phyloP scores from a whole-genome alignment of 129 eudicot species.

The Rutidosis leptorrhynchoides region DNA sequence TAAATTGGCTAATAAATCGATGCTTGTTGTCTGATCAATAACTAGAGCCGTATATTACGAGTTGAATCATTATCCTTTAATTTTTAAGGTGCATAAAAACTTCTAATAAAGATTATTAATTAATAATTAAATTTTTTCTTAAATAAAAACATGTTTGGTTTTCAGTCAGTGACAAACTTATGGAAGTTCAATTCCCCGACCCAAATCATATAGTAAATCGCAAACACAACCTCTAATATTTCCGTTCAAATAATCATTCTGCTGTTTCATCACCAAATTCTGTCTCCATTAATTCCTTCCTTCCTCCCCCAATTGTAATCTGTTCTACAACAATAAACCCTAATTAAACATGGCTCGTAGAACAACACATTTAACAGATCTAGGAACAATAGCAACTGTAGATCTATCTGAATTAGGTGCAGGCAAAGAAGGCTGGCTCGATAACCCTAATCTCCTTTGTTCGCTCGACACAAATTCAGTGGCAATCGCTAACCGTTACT shows the following conservation, averaged over 20 bases:
- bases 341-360: slow-evolving; percentile 52
- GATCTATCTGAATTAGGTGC: slow-evolving; percentile 73
- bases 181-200: too few relatives aligned
- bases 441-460: slow-evolving; percentile 61
- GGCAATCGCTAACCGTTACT: slow-evolving; percentile 70
- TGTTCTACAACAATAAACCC: neutral
- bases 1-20: too few relatives aligned
- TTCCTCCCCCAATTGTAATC: neutral
- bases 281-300: neutral
- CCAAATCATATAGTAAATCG: too few relatives aligned
- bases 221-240: neutral
- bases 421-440: slow-evolving; percentile 86
- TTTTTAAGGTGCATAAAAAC: too few relatives aligned
- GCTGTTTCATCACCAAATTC: slow-evolving; percentile 1
- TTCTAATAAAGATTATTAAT: too few relatives aligned
- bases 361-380: slow-evolving; percentile 49
- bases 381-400: slow-evolving; percentile 62
- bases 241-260: neutral
- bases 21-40: too few relatives aligned
- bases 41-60: too few relatives aligned
- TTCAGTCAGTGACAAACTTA: too few relatives aligned
- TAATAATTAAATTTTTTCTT: too few relatives aligned
- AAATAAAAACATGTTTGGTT: too few relatives aligned
- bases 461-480: slow-evolving; percentile 79
- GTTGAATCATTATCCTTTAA: too few relatives aligned